A percentile compares a stretch with the other conserved stretches of the same genome.
Conservation (phyloP, 2,329 filamentous ascomycete genomes). For the Lasiodiplodia citricola region DNA sequence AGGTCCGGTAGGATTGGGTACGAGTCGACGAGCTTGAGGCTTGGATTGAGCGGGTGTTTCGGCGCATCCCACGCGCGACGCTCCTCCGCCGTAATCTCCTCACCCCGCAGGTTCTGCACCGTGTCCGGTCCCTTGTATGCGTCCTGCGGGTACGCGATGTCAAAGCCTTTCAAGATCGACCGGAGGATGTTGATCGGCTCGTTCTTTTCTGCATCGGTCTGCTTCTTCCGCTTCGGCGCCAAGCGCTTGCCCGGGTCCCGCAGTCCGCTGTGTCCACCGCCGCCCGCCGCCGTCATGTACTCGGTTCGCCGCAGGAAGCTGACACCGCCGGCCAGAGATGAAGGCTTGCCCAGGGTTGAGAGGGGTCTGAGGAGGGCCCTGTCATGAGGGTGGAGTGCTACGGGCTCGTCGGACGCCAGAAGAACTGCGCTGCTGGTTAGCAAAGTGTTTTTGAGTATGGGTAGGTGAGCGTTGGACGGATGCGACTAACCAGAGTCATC, state of each 20-base stretch:
- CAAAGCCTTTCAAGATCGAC: slow-evolving; percentile 67
- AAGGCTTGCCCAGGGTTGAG: slow-evolving; percentile 82
- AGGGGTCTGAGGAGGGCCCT: slow-evolving; percentile 82
- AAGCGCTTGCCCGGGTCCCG: slow-evolving; percentile 49
- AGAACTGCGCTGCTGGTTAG: slow-evolving; percentile 65
- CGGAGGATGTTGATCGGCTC: slow-evolving; percentile 66
- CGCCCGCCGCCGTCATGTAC: slow-evolving; percentile 73
- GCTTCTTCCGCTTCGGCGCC: slow-evolving; percentile 42
- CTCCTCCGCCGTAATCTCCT: slow-evolving; percentile 60
- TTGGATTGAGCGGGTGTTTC: slow-evolving; percentile 63
- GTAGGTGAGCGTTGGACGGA: slow-evolving; percentile 21
- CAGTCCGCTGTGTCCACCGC: slow-evolving; percentile 44
- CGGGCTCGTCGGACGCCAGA: slow-evolving; percentile 74
- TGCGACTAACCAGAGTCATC: slow-evolving; percentile 80
- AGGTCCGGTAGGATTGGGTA: slow-evolving; percentile 68
- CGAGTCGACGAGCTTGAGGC: slow-evolving; percentile 62
- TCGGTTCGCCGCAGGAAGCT: slow-evolving; percentile 96
- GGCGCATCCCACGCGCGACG: slow-evolving; percentile 64
- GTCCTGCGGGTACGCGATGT: slow-evolving; percentile 67
- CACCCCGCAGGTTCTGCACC: slow-evolving; percentile 57
- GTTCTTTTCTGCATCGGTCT: slow-evolving; percentile 52
- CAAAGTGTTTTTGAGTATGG: slow-evolving; percentile 27
- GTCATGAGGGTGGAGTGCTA: slow-evolving; percentile 81
- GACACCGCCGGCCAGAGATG: slow-evolving; percentile 75
- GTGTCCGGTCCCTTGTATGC: slow-evolving; percentile 72